Percentiles rank a stretch among this genome's conserved stretches.
These are phyloP conservation scores for Fusarium sp. DNA, from an alignment of 2,329 filamentous ascomycete species.

Conservation along the genomic window DNA sequence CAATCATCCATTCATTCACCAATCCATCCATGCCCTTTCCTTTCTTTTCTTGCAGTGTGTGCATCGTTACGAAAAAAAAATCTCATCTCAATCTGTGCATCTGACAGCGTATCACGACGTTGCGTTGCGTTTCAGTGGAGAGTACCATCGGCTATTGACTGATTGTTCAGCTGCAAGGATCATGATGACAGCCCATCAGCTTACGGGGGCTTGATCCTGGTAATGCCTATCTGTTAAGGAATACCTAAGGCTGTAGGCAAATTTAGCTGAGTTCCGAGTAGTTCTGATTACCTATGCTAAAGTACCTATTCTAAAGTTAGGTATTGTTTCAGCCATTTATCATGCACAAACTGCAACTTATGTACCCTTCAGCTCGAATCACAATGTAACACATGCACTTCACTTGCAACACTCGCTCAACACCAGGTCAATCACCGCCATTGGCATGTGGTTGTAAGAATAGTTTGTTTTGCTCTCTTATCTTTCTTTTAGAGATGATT, in stretches of 20 bases:
- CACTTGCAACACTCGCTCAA: neutral
- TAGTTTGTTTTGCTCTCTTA: too few species aligned
- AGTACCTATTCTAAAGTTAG: neutral
- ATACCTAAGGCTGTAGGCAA: too few species aligned
- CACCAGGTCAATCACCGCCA: too few species aligned
- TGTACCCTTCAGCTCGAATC: conserved; percentile 4
- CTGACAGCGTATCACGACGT: conserved; percentile 27
- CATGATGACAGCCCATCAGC: neutral
- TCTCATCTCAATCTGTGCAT: conserved; percentile 11
- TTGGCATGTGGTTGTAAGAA: too few species aligned
- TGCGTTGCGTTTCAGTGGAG: conserved; percentile 6
- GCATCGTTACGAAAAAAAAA: conserved; percentile 18
- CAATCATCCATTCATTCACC: neutral
- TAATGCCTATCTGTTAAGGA: too few species aligned
- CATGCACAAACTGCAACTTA: neutral
- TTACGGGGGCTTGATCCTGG: too few species aligned
- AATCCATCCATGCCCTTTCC: neutral
- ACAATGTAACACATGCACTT: conserved; percentile 1
- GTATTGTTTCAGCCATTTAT: conserved; percentile 5
- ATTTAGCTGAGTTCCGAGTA: too few species aligned
- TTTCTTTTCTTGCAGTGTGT: too few species aligned
- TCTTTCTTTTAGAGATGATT: too few species aligned
- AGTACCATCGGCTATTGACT: neutral
- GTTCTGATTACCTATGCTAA: neutral
- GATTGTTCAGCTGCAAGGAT: neutral